Conservation (phyloP, 306 rosid genomes). For the Vigna unguiculata region DNA sequence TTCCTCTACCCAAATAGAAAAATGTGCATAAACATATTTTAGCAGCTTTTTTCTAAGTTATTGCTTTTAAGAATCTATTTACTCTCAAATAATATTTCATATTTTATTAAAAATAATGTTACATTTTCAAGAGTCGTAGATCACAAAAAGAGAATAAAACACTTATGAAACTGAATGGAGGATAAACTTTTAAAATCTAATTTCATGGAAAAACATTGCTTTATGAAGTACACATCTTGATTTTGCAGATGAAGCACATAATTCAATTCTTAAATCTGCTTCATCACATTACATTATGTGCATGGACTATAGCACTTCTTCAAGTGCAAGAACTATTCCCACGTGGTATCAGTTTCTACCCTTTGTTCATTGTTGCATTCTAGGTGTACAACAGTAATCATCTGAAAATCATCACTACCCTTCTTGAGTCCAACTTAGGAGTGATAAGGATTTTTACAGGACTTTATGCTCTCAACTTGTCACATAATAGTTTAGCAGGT, state of each 20-base stretch:
- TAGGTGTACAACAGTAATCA: constrained; percentile 23
- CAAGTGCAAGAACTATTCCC: constrained; percentile 23
- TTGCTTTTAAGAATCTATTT: not conserved
- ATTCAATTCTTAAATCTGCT: constrained; percentile 19
- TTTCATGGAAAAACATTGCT: constrained; percentile 7
- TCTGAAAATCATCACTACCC: constrained; percentile 29
- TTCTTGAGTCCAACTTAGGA: constrained; percentile 33
- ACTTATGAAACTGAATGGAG: constrained; percentile 23
- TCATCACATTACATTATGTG: constrained; percentile 1
- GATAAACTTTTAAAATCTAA: constrained; percentile 9
- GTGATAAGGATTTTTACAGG: constrained; percentile 17
- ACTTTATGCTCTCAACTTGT: constrained; percentile 55
- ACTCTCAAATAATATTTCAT: constrained; percentile 19
- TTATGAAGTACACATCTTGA: not conserved
- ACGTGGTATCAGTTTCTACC: constrained; percentile 14
- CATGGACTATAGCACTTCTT: constrained; percentile 20
- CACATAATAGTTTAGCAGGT: constrained; percentile 60
- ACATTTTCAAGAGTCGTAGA: constrained; percentile 32
- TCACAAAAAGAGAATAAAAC: constrained; percentile 21
- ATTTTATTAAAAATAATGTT: not conserved
- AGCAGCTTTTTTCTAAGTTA: constrained; percentile 8
- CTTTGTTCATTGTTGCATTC: constrained; percentile 18
- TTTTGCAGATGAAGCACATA: constrained; percentile 25
- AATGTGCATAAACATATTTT: constrained; percentile 33
- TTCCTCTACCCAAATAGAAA: constrained; percentile 60